Conservation (phyloP, 169 alveolate species). For the Blepharisma undulans region DNA sequence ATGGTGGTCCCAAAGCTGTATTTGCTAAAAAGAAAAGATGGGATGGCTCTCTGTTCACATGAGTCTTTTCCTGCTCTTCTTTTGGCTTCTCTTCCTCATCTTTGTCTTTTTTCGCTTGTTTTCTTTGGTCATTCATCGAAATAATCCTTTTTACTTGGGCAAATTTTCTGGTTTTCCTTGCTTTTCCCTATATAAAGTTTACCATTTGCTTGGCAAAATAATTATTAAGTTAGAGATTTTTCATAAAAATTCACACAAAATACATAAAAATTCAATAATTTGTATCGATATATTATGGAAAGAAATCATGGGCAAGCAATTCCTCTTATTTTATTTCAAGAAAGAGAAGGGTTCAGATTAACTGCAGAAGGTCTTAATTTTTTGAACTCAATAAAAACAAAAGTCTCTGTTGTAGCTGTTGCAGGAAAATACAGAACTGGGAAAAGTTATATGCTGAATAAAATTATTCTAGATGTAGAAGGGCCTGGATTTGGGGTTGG, state of each 20-base stretch:
- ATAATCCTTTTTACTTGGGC: constrained; percentile 34
- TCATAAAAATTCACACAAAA: neutral
- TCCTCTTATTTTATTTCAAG: constrained; percentile 24
- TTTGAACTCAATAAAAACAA: constrained; percentile 44
- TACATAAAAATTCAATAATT: too few relatives aligned
- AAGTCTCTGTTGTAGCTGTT: constrained; percentile 76
- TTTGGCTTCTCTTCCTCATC: neutral
- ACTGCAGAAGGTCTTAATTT: constrained; percentile 52
- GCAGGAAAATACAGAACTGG: constrained; percentile 91
- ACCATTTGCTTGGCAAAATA: neutral
- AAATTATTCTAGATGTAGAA: constrained; percentile 57
- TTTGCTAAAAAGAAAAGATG: constrained; percentile 88
- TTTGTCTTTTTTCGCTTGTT: neutral
- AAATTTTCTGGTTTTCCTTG: constrained; percentile 28
- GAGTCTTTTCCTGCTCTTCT: constrained; percentile 2
- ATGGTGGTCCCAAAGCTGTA: constrained; percentile 96
- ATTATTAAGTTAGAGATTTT: neutral
- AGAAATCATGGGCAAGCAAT: constrained; percentile 17
- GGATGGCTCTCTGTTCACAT: neutral
- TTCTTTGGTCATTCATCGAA: constrained; percentile 17
- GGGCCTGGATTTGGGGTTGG: constrained; percentile 86
- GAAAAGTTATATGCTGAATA: constrained; percentile 79
- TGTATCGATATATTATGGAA: neutral
- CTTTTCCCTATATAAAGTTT: constrained; percentile 1
- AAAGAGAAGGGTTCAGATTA: constrained; percentile 27